Evolutionary conservation across 2,329 filamentous ascomycete species (phyloP).

Genomic region (Calonectria pseudoreteaudii): DNA sequence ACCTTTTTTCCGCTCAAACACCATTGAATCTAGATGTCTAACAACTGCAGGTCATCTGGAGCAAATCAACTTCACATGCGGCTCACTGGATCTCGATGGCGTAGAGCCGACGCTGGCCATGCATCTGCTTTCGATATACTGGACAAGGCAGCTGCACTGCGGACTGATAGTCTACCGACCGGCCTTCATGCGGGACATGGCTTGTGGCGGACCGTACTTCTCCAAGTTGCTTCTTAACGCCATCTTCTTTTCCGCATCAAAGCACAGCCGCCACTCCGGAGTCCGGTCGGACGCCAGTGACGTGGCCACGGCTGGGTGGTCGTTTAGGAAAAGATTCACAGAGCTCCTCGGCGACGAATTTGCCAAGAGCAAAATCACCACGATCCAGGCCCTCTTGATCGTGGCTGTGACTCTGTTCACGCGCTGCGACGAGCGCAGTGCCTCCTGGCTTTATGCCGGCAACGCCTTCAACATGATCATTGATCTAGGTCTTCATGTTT

Average conservation of each 20-base stretch:
- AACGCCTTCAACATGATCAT: slow-evolving; percentile 57
- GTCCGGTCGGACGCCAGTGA: slow-evolving; percentile 59
- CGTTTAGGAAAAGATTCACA: slow-evolving; percentile 58
- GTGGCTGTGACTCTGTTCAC: slow-evolving; percentile 65
- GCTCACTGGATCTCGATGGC: slow-evolving; percentile 66
- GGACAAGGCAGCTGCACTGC: slow-evolving; percentile 65
- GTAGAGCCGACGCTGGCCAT: slow-evolving; percentile 62
- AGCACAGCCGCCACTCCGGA: slow-evolving; percentile 59
- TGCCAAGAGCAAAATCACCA: slow-evolving; percentile 63
- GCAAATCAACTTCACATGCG: slow-evolving; percentile 56
- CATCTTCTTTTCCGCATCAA: slow-evolving; percentile 58
- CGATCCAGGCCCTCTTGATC: slow-evolving; percentile 64
- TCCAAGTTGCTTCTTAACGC: slow-evolving; percentile 68
- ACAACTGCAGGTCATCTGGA: slow-evolving; percentile 57
- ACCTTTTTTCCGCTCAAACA: background rate
- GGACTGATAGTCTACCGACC: slow-evolving; percentile 60
- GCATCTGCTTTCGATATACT: slow-evolving; percentile 62
- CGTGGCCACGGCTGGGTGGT: slow-evolving; percentile 60
- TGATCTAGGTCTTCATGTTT: slow-evolving; percentile 57
- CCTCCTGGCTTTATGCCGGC: slow-evolving; percentile 67
- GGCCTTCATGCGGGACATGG: slow-evolving; percentile 66
- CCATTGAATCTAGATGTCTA: background rate
- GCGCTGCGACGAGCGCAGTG: slow-evolving; percentile 61
- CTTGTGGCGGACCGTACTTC: slow-evolving; percentile 65
- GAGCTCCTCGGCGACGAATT: slow-evolving; percentile 59